Evolutionary conservation across 2,329 filamentous ascomycete genomes (phyloP).

Genomic region (Ophiostoma ips): DNA sequence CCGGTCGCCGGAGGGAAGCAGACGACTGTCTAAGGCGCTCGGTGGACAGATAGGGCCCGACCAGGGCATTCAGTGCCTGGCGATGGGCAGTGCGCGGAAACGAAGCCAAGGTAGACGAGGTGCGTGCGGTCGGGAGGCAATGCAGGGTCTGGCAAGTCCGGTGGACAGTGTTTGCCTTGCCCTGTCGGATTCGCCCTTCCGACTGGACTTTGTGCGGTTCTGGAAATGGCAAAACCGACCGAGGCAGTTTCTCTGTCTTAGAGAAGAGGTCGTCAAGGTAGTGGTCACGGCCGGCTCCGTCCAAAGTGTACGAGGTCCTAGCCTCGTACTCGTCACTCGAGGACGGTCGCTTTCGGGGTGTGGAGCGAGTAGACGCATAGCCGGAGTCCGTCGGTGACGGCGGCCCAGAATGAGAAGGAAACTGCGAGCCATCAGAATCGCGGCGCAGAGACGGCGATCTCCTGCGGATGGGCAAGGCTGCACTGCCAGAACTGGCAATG

Average conservation of each 20-base stretch:
- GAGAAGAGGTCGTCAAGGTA: not conserved
- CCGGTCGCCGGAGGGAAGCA: conserved; percentile 19
- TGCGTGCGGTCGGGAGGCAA: not conserved
- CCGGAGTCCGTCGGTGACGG: not conserved
- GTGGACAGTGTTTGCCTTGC: not conserved
- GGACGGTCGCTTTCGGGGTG: not conserved
- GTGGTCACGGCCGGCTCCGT: not conserved
- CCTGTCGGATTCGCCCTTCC: no score
- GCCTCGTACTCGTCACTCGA: not conserved
- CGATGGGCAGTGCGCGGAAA: conserved; percentile 6
- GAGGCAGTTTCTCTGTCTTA: not conserved
- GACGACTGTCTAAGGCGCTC: not conserved
- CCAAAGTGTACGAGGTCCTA: not conserved
- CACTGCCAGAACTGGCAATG: not conserved
- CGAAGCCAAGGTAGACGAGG: not conserved
- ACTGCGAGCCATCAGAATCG: not conserved
- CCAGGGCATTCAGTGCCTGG: not conserved
- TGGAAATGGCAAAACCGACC: not conserved
- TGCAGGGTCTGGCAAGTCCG: not conserved
- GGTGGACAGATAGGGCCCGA: not conserved
- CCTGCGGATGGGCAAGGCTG: not conserved
- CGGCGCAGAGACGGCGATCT: not conserved
- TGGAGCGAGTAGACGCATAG: not conserved
- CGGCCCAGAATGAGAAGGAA: not conserved
- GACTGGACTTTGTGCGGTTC: not conserved